These are phyloP conservation scores for Ambrosia trifida DNA, from an alignment of 129 eudicot species.

Conservation along the genomic window DNA sequence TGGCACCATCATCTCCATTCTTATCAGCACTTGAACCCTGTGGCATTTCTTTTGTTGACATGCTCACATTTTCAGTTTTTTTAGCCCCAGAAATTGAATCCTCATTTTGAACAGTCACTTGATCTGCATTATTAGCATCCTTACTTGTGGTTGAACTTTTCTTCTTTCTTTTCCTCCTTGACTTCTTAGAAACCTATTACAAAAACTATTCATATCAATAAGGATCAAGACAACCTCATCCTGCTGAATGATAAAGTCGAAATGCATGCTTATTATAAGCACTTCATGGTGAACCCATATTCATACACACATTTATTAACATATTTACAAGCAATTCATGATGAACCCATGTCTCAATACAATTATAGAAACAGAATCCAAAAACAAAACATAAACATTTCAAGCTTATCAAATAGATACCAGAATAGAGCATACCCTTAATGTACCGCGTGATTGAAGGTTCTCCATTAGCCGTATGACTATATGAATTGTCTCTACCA, in stretches of 20 bases:
- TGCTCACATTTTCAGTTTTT: slow-evolving; percentile 33
- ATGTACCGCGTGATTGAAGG: slow-evolving; percentile 87
- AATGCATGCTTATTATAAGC: not conserved
- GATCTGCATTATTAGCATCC: slow-evolving; percentile 44
- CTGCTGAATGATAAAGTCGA: not conserved
- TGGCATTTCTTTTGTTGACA: slow-evolving; percentile 32
- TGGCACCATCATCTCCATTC: slow-evolving; percentile 40
- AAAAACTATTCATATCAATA: slow-evolving; percentile 8
- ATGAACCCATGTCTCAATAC: slow-evolving; percentile 2
- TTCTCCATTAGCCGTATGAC: slow-evolving; percentile 79
- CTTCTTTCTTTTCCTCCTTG: slow-evolving; percentile 62
- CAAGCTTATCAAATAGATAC: slow-evolving; percentile 5
- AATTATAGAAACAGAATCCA: slow-evolving; percentile 7
- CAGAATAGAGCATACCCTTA: slow-evolving; percentile 63
- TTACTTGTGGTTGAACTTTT: slow-evolving; percentile 42
- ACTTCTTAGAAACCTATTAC: slow-evolving; percentile 73
- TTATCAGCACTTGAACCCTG: slow-evolving; percentile 28
- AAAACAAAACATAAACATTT: not conserved
- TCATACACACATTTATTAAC: not conserved
- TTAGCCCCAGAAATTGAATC: slow-evolving; percentile 35
- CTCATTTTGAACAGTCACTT: slow-evolving; percentile 38
- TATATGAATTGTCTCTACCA: slow-evolving; percentile 79
- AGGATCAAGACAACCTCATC: slow-evolving; percentile 6
- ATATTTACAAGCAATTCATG: slow-evolving; percentile 19
- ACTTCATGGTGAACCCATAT: not conserved